A percentile compares a stretch with the other conserved stretches of the same genome.
Conservation (phyloP, 2,329 filamentous ascomycete species). For the Botrytis cinerea region DNA sequence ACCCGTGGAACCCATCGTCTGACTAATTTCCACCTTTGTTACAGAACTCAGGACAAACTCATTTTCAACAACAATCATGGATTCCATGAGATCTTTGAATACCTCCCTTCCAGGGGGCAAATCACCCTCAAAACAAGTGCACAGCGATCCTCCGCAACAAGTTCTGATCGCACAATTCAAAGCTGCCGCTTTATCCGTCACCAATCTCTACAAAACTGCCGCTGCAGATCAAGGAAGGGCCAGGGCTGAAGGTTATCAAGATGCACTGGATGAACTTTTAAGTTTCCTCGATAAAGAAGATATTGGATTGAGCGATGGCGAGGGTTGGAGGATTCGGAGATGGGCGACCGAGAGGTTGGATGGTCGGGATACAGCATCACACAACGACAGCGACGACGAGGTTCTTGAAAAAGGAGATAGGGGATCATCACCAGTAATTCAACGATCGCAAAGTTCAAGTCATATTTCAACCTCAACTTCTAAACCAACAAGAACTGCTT, state of each 20-base stretch:
- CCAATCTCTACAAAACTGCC: slow-evolving; percentile 93
- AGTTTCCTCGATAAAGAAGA: slow-evolving; percentile 80
- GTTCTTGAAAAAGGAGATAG: slow-evolving; percentile 59
- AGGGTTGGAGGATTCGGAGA: slow-evolving; percentile 63
- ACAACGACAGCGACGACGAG: slow-evolving; percentile 70
- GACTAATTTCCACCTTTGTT: slow-evolving; percentile 23
- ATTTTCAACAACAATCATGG: slow-evolving; percentile 48
- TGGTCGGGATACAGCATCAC: slow-evolving; percentile 56
- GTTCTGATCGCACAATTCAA: slow-evolving; percentile 83
- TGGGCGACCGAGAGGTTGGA: slow-evolving; percentile 72
- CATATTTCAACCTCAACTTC: slow-evolving; percentile 34
- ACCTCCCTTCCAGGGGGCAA: slow-evolving; percentile 56
- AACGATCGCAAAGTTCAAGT: slow-evolving; percentile 50
- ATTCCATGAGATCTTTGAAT: slow-evolving; percentile 65
- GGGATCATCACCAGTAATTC: slow-evolving; percentile 59
- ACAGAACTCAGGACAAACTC: slow-evolving; percentile 17
- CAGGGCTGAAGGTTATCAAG: slow-evolving; percentile 83
- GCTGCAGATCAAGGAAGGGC: slow-evolving; percentile 75
- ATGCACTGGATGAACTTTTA: slow-evolving; percentile 89
- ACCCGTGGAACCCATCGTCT: slow-evolving; percentile 16
- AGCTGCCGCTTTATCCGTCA: slow-evolving; percentile 87
- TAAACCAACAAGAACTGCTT: slow-evolving; percentile 34
- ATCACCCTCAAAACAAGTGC: slow-evolving; percentile 47
- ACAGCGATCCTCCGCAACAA: slow-evolving; percentile 57
- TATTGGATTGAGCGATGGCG: slow-evolving; percentile 75